Evolutionary conservation across 2,329 filamentous ascomycete genomes (phyloP), one percentile per base, ranked within the genome.

Genomic region (Xylariales sp.): DNA sequence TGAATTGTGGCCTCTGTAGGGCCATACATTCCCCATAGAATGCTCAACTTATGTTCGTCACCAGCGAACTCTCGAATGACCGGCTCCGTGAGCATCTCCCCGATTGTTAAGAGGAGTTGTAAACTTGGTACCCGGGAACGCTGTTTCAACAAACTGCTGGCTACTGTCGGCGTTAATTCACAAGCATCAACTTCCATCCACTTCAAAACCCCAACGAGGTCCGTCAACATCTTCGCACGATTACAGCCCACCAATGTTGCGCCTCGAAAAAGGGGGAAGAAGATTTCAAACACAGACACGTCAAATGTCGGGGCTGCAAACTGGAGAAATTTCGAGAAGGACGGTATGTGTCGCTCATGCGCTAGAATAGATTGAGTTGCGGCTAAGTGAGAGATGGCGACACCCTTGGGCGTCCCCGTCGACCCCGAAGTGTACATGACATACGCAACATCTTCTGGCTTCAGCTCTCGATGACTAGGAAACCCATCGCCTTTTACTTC

Each of bases 401-500:
- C 94, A 0, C 94, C 94, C 81, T 97, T 97, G 0, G 94, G 94
- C 4, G 90, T 89, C 12, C 94, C 94, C 0, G 94, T 97, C 5
- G 93, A 97, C 3, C 94, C 94, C 53, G 93, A 97, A 0, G 94
- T 97, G 78, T 97, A 97, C 89, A 97, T 94, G 67, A 97, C 88
- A 81, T 97, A 97, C 30, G 94, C 93, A 30, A 94, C 78, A 67
- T 86, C 81, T 1, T 81, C 74, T 0, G 69, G 39, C 12, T 46
- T 62, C 2, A 75, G 72, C 43, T 69, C 48, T 54, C 16, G 58
- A n/a, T 30, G 8, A 34, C 32, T 36, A n/a, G 1, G 1, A 10
- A 61, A 16, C 7, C 50, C 32, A 54, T 58, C 0, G 18, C 4
- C 36, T 7, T 45, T 18, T 14, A 8, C 39, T 52, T 59, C 46